phyloP scores from a whole-genome alignment of 768 basidiomycete species.

The Leccinum variicolor region DNA sequence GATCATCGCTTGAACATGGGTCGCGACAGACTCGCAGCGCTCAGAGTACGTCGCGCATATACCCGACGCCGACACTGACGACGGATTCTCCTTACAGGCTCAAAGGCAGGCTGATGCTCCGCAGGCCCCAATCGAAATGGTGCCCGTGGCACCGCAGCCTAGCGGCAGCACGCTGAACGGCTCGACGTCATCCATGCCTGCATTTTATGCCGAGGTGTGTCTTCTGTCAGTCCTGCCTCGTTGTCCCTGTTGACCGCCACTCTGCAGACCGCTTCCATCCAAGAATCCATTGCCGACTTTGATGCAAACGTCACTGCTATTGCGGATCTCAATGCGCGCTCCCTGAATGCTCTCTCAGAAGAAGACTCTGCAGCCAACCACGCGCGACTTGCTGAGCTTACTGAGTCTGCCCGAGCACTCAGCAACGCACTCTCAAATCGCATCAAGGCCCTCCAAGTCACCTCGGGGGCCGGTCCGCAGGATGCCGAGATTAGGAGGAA shows the following conservation, averaged over 20 bases:
- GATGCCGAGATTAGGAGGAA: conserved; percentile 47
- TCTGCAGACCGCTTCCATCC: conserved; percentile 45
- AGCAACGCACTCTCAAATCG: conserved; percentile 56
- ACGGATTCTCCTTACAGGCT: conserved; percentile 36
- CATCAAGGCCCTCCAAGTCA: conserved; percentile 53
- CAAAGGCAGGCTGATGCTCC: conserved; percentile 41
- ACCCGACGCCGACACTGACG: conserved; percentile 22
- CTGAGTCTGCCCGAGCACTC: conserved; percentile 56
- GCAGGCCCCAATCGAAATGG: conserved; percentile 25
- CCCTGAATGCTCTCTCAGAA: conserved; percentile 48
- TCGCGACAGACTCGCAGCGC: conserved; percentile 74
- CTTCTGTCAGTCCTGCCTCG: background rate
- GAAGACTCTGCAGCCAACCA: conserved; percentile 38
- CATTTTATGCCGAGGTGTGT: conserved; percentile 33
- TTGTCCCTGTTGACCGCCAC: background rate
- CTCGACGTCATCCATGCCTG: conserved; percentile 26
- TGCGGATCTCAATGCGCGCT: conserved; percentile 48
- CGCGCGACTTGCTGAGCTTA: conserved; percentile 53
- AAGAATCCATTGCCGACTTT: conserved; percentile 43
- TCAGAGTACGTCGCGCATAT: conserved; percentile 63
- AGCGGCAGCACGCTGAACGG: background rate
- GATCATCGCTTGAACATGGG: conserved; percentile 42
- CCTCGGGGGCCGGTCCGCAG: conserved; percentile 29
- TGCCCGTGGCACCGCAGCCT: conserved; percentile 4
- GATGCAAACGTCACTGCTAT: conserved; percentile 45